Base-by-base conservation (phyloP, 306 rosid genomes). In the Castanea crenata region DNA sequence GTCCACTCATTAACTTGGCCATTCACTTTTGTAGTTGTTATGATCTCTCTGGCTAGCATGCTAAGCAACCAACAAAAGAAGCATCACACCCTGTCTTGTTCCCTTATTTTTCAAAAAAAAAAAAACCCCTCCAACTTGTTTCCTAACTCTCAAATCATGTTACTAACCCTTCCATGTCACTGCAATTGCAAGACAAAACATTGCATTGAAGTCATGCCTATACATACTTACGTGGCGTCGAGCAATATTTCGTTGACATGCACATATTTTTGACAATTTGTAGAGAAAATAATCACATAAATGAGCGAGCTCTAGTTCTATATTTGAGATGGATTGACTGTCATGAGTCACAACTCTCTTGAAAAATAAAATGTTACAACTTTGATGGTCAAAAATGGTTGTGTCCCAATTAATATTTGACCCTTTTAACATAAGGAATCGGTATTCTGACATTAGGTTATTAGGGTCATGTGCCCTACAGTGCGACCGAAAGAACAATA, bases 401-500 rank as follows among this genome's bases (percentile, higher is more conserved):
- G 54, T 59, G 12, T 11, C 31, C 65, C 65, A 20, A 21, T 23
- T 58, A 21, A 21, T 32, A 31, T 32, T 67, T 3, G 23, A 32
- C 25, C 51, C 15, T 67, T 65, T 34, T 18, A 34, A 9, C 46
- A 3, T 35, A 67, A 34, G 25, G 38, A 34, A 34, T 67, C 6
- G 15, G 4, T 19, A 19, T 1, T 70, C 19, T 19, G 71, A 23
- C 41, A 75, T 13, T 57, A 65, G 74, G 79, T 67, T n/a, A 67
- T 34, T 35, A 19, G 78, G 35, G 65, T 59, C 85, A 77, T 84
- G 87, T 83, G 87, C 80, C 82, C 68, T 81, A 71, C 19, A 69
- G 57, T 68, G 78, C 73, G 71, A 77, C 68, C 68, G 80, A 79
- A 83, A 69, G 79, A 76, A 81, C 65, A 69, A 71, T 38, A 55